Percentiles rank a stretch among this genome's conserved stretches.
Conservation (phyloP, 768 basidiomycete species). For the Daedaleopsis nitida region DNA sequence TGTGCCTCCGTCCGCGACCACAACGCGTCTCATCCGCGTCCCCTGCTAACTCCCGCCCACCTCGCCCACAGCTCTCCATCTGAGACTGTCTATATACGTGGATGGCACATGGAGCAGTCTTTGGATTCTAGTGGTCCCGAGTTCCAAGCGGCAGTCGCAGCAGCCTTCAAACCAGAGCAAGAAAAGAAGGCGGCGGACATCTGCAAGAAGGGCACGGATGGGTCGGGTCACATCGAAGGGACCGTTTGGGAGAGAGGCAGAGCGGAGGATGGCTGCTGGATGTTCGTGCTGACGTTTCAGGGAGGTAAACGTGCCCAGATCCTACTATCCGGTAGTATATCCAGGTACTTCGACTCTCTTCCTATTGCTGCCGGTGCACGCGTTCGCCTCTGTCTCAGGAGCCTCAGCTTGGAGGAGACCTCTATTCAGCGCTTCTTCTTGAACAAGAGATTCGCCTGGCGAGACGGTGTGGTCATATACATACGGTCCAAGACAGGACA, state of each 20-base stretch:
- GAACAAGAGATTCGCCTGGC: conserved; percentile 8
- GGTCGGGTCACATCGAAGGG: conserved; percentile 43
- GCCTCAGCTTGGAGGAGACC: conserved; percentile 35
- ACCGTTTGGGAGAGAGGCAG: conserved; percentile 28
- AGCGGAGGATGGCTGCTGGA: neutral
- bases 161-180: conserved; percentile 5
- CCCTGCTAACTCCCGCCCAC: neutral
- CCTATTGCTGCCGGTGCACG: conserved; percentile 43
- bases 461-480: neutral
- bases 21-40: neutral
- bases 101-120: neutral
- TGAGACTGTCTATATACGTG: neutral
- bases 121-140: neutral
- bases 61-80: neutral
- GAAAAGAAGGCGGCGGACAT: conserved; percentile 32
- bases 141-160: neutral
- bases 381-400: conserved; percentile 51
- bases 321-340: conserved; percentile 34
- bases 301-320: conserved; percentile 39
- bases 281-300: conserved; percentile 25
- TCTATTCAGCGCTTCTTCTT: conserved; percentile 24
- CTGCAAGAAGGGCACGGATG: conserved; percentile 31
- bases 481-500: conserved; percentile 3
- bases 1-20: too few relatives aligned
- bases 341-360: conserved; percentile 38